Conservation (phyloP, 1,284 basidiomycete species). For the Cyathus olla region DNA sequence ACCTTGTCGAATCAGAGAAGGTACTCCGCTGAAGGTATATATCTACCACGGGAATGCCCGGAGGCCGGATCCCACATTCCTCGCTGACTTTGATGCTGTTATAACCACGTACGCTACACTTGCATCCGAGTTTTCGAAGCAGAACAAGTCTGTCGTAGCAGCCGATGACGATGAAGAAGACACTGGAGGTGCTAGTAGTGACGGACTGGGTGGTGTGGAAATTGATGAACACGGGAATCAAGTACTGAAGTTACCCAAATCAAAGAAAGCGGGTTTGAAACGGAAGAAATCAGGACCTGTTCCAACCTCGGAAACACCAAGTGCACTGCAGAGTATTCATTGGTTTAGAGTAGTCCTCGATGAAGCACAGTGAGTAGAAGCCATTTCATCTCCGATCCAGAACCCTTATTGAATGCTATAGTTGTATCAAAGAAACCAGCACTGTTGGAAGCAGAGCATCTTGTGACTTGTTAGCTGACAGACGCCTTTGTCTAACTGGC, state of each 20-base stretch:
- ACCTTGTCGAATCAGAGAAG: constrained; percentile 51
- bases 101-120: constrained; percentile 98
- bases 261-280: constrained; percentile 72
- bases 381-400: constrained; percentile 4
- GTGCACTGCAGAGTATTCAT: constrained; percentile 94
- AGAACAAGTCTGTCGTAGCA: constrained; percentile 71
- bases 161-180: constrained; percentile 76
- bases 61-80: constrained; percentile 84
- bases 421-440: constrained; percentile 95
- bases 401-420: constrained; percentile 39
- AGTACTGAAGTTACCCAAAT: constrained; percentile 63
- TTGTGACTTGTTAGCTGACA: constrained; percentile 94
- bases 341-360: constrained; percentile 99
- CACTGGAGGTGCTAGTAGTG: constrained; percentile 69
- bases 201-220: constrained; percentile 71
- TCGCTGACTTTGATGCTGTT: constrained; percentile 96
- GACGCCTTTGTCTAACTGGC: constrained; percentile 94
- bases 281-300: constrained; percentile 68
- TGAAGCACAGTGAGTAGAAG: constrained; percentile 91
- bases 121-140: constrained; percentile 95
- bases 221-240: constrained; percentile 78
- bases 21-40: constrained; percentile 83
- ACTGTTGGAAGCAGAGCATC: constrained; percentile 96
- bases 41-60: constrained; percentile 96
- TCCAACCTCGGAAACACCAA: constrained; percentile 71